Percentiles rank a stretch among this genome's conserved stretches.
Evolutionary conservation across 805 yeast species (phyloP).

Genomic region (Kluyveromyces siamensis): DNA sequence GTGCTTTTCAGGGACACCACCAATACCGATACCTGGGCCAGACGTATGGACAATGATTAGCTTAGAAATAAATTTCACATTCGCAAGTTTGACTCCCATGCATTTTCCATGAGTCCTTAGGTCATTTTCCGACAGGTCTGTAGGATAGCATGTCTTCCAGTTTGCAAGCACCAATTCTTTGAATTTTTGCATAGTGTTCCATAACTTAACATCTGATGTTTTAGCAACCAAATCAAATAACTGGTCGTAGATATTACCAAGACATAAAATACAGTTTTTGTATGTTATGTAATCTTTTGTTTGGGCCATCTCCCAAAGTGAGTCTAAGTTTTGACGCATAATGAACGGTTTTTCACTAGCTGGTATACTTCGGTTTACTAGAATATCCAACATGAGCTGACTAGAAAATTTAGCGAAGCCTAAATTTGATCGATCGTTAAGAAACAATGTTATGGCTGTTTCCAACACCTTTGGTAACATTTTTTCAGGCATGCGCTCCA

Average conservation of each 20-base stretch:
- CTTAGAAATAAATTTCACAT: slow-evolving; percentile 63
- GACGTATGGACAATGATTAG: slow-evolving; percentile 47
- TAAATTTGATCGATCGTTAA: slow-evolving; percentile 8
- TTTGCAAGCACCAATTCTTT: slow-evolving; percentile 50
- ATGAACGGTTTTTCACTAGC: slow-evolving; percentile 25
- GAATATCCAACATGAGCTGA: slow-evolving; percentile 16
- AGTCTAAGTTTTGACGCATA: slow-evolving; percentile 19
- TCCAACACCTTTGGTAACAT: slow-evolving; percentile 27
- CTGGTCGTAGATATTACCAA: slow-evolving; percentile 38
- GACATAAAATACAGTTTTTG: slow-evolving; percentile 33
- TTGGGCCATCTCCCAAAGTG: slow-evolving; percentile 20
- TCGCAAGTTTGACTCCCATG: slow-evolving; percentile 53
- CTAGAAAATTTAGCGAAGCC: slow-evolving; percentile 16
- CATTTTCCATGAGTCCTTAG: slow-evolving; percentile 39
- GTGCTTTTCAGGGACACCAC: slow-evolving; percentile 48
- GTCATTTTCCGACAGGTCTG: slow-evolving; percentile 31
- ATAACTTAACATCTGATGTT: slow-evolving; percentile 33
- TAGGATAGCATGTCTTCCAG: slow-evolving; percentile 53
- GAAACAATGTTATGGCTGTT: slow-evolving; percentile 17
- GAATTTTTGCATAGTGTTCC: slow-evolving; percentile 49
- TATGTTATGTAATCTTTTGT: slow-evolving; percentile 24
- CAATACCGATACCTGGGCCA: slow-evolving; percentile 32
- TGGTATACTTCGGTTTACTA: slow-evolving; percentile 14
- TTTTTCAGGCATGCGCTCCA: slow-evolving; percentile 22
- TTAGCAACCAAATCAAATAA: slow-evolving; percentile 37